Evolutionary conservation across 371 early-diverging fungal genomes (phyloP).

Genomic region (Mucor indicus): DNA sequence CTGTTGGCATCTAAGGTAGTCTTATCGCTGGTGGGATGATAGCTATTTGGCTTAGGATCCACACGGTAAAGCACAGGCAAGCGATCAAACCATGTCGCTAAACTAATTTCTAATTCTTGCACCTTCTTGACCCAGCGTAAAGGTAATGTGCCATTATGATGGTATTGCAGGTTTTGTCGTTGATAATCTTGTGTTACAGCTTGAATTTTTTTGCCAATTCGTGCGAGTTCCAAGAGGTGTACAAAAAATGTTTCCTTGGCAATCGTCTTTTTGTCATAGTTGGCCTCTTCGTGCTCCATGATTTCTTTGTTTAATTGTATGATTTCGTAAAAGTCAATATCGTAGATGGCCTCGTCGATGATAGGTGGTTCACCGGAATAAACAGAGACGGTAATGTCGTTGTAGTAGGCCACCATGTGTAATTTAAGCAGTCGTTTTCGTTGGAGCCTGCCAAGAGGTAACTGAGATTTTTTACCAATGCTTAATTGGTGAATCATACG

Average conservation of each 20-base stretch:
- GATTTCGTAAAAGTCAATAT: constrained; percentile 42
- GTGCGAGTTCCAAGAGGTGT: constrained; percentile 32
- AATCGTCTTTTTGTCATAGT: constrained; percentile 27
- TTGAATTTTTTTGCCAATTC: constrained; percentile 35
- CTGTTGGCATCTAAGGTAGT: constrained; percentile 18
- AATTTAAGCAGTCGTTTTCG: constrained; percentile 32
- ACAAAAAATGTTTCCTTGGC: constrained; percentile 41
- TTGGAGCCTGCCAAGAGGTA: constrained; percentile 9
- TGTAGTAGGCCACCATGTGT: constrained; percentile 40
- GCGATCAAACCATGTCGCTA: constrained; percentile 39
- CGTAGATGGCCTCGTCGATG: constrained; percentile 26
- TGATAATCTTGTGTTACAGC: constrained; percentile 27
- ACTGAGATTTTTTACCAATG: constrained; percentile 17
- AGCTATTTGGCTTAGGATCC: constrained; percentile 22
- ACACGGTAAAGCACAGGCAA: constrained; percentile 33
- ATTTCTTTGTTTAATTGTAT: constrained; percentile 22
- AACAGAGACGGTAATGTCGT: constrained; percentile 26
- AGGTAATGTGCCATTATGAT: constrained; percentile 21
- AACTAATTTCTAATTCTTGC: constrained; percentile 29
- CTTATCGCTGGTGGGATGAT: too few relatives aligned
- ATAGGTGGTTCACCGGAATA: constrained; percentile 31
- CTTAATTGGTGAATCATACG: constrained; percentile 41
- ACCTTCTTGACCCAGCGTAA: constrained; percentile 27
- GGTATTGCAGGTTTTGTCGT: constrained; percentile 19
- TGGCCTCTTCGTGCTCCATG: constrained; percentile 14